Conservation (phyloP, 441 rosid species). For the Flueggea neowawraea region DNA sequence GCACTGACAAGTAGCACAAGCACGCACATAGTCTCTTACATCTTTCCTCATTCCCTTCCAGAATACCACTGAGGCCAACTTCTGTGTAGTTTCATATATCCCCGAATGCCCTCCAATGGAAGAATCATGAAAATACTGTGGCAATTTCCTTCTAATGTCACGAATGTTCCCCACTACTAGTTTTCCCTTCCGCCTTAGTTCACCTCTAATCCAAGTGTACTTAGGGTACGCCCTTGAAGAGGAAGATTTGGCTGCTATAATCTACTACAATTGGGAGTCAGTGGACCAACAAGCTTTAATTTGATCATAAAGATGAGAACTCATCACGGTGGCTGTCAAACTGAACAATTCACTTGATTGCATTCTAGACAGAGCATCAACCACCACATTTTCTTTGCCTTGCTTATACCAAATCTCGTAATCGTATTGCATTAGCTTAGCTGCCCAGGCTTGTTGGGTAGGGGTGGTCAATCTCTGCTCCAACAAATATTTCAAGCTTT, state of each 20-base stretch:
- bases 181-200: background rate
- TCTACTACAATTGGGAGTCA: background rate
- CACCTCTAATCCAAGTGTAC: too few species aligned
- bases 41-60: background rate
- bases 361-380: conserved; percentile 2
- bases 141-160: background rate
- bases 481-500: too few species aligned
- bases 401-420: background rate
- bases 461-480: too few species aligned
- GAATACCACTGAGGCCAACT: background rate
- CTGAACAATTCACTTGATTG: background rate
- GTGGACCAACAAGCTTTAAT: too few species aligned
- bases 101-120: background rate
- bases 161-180: background rate
- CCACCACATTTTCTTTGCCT: background rate
- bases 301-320: too few species aligned
- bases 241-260: too few species aligned
- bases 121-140: background rate
- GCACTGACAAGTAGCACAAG: background rate
- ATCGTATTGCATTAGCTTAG: conserved; percentile 4
- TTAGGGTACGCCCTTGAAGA: too few species aligned
- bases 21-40: background rate
- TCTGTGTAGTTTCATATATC: background rate
- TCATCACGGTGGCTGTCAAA: too few species aligned
- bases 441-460: too few species aligned